phyloP scores from a whole-genome alignment of 768 basidiomycete genomes.

The Trametes coccinea region DNA sequence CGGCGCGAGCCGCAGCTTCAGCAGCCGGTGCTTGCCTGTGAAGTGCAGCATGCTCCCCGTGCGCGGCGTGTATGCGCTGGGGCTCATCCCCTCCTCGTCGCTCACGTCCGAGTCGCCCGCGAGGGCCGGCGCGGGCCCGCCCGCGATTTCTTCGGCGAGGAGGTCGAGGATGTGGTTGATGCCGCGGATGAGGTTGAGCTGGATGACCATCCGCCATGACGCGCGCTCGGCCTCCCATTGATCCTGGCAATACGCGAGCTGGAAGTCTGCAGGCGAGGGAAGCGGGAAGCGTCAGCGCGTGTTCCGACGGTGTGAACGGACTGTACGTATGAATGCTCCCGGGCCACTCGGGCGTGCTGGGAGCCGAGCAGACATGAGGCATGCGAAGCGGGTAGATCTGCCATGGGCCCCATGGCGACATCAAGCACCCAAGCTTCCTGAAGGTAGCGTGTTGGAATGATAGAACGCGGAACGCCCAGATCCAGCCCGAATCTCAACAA shows the following conservation, averaged over 20 bases:
- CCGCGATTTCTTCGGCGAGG: slow-evolving; percentile 55
- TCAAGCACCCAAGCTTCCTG: background rate
- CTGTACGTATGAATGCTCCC: background rate
- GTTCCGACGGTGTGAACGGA: background rate
- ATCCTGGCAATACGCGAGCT: slow-evolving; percentile 60
- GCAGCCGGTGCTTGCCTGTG: slow-evolving; percentile 60
- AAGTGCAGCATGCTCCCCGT: slow-evolving; percentile 38
- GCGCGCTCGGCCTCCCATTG: slow-evolving; percentile 72
- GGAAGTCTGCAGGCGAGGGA: slow-evolving; percentile 55
- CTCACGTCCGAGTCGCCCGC: slow-evolving; percentile 17
- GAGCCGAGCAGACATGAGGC: background rate
- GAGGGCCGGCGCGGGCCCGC: slow-evolving; percentile 20
- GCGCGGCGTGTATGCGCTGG: background rate
- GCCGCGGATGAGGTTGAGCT: slow-evolving; percentile 76
- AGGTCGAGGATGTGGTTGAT: slow-evolving; percentile 66
- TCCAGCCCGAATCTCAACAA: no score
- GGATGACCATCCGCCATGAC: slow-evolving; percentile 76
- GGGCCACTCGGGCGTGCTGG: background rate
- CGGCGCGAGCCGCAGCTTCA: slow-evolving; percentile 59
- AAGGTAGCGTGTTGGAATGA: background rate
- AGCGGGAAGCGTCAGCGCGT: background rate
- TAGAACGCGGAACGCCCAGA: no score
- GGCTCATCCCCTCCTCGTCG: slow-evolving; percentile 9
- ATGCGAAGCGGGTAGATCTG: background rate
- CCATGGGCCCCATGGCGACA: background rate